Evolutionary conservation across 768 basidiomycete species (phyloP), one percentile per base, ranked within the genome.

Genomic region (Boletus rufocinnamomeus): DNA sequence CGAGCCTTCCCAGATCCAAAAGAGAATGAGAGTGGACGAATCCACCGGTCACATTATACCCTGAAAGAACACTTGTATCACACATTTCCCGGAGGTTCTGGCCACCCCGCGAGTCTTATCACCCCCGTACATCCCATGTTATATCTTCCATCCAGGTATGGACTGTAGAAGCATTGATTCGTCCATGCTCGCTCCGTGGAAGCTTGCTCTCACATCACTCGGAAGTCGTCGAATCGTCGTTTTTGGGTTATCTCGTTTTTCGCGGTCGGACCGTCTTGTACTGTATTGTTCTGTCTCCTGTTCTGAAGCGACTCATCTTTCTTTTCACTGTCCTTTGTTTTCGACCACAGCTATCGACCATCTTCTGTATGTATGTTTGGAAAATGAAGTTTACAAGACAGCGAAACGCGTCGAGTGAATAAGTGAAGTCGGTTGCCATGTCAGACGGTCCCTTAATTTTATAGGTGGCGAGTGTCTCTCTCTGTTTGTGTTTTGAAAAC

Each of bases 21-120:
- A 90, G 84, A 88, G 86, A 81, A 84, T 89, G 82, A 81, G 86
- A 71, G 81, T 88, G 77, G 84, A 84, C 62, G 77, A 79, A 66
- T 68, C 77, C 58, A 75, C 75, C 51, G 72, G 75, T 48, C 74
- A 76, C 69, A 74, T 75, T 73, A 83, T 86, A 82, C 84, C 82
- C 76, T 84, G 77, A 83, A 73, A 63, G 67, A 63, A 66, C 59
- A 63, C 58, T 64, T 63, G 67, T 66, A 67, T 52, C 62, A 53
- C 52, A 52, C 43, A 61, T 58, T 52, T 60, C 34, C 28, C 38
- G 55, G 71, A 64, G 66, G 63, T 66, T 57, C 50, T 60, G 64
- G 55, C 61, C 65, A 63, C 63, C 62, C 61, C 57, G 60, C 62
- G 65, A 58, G 60, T 56, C 52, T 56, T 64, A 66, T 52, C 63